Evolutionary conservation across 2,329 filamentous ascomycete species (phyloP).

Genomic region (Aureobasidium musti): DNA sequence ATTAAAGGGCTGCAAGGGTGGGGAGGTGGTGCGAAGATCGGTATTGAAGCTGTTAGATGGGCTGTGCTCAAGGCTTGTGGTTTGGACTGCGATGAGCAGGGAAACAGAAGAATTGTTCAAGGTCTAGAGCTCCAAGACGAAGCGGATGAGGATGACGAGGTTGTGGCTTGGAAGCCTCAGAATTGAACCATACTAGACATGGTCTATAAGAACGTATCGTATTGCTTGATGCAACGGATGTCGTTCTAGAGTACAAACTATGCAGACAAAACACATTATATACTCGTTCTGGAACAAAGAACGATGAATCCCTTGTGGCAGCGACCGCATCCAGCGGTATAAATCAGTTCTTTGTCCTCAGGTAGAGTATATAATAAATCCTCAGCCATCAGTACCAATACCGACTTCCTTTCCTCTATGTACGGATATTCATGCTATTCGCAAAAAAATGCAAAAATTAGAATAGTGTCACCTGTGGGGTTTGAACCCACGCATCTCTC

Average conservation of each 20-base stretch:
- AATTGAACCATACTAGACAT: background rate
- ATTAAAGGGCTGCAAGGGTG: conserved; percentile 49
- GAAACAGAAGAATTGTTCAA: conserved; percentile 28
- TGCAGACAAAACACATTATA: no score
- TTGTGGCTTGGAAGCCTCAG: conserved; percentile 2
- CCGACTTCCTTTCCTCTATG: no score
- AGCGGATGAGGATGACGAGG: background rate
- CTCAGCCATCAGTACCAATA: no score
- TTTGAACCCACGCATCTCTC: conserved; percentile 23
- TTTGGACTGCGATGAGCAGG: conserved; percentile 48
- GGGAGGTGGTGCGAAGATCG: conserved; percentile 57
- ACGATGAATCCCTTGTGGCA: no score
- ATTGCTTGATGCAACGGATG: no score
- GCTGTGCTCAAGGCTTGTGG: conserved; percentile 64
- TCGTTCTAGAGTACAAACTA: no score
- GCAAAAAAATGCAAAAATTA: background rate
- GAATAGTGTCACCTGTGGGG: background rate
- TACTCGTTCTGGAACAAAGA: no score
- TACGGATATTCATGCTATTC: no score
- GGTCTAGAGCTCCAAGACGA: background rate
- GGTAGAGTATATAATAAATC: no score
- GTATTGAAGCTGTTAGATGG: conserved; percentile 64
- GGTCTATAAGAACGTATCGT: no score
- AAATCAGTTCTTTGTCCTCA: no score
- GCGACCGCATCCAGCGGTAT: no score